Base-by-base conservation (phyloP, 345 rosid genomes). In the Hibiscus tridactylites region DNA sequence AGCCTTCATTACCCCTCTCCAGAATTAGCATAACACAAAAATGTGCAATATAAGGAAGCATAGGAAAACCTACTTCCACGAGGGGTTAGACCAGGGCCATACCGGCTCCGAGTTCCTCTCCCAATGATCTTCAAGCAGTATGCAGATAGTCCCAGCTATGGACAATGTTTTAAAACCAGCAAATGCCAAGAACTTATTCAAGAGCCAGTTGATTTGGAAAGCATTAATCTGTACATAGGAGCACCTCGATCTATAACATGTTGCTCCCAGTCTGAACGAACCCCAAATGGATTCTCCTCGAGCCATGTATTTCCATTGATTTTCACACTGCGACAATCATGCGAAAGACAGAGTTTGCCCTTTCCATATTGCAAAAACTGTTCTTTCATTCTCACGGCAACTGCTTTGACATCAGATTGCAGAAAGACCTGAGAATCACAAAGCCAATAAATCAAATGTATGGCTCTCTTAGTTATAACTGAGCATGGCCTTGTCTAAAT, bases 211-310 rank as follows among this genome's bases (percentile, higher is more conserved):
- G 66, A 74, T 73, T 79, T 85, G 10, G 76, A 76, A 64, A 89
- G 87, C 85, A 85, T 77, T 74, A 84, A 49, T 77, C 94, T 83
- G 78, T 79, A 83, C 91, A 89, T 89, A 1, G 85, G 81, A 37
- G 69, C 75, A 33, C 91, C 86, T 6, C 84, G 86, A 73, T 85
- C 81, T 5, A 87, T 49, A 35, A 87, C 91, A 64, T 85, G 91
- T 70, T 76, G 83, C 58, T 89, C 93, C 93, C 93, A 89, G 71
- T 89, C 91, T 56, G 94, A 87, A 31, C 74, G 75, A 39, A 85
- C 80, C 65, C 91, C 91, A 67, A 85, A 87, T 1, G 90, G 90
- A 73, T 87, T 89, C 81, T 85, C 94, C 56, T 73, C 10, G 1
- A 87, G 78, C 94, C 93, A 84, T 10, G 63, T 70, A 61, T 56